Evolutionary conservation across 306 rosid genomes (phyloP).

Genomic region (Rosa chinensis): DNA sequence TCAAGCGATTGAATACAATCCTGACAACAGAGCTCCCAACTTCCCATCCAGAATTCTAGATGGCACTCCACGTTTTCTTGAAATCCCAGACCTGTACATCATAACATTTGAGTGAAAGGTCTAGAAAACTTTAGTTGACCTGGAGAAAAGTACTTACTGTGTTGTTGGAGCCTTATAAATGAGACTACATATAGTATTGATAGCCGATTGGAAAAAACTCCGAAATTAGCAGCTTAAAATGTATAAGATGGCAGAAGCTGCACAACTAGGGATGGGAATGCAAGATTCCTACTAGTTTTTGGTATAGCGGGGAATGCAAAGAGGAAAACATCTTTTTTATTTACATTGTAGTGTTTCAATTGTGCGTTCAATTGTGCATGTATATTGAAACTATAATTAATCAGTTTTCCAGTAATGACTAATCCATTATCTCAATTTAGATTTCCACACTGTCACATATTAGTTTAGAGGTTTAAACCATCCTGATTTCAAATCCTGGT

Average conservation of each 20-base stretch:
- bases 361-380: neutral
- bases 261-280: neutral
- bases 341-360: neutral
- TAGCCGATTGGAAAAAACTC: neutral
- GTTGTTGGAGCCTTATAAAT: neutral
- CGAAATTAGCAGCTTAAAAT: neutral
- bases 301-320: neutral
- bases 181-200: neutral
- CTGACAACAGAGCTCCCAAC: conserved; percentile 65
- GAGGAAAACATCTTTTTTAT: neutral
- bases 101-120: conserved; percentile 20
- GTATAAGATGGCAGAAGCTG: neutral
- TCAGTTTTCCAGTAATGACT: neutral
- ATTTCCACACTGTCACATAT: neutral
- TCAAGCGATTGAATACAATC: conserved; percentile 79
- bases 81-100: conserved; percentile 84
- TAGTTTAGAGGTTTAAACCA: neutral
- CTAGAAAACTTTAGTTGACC: neutral
- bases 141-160: neutral
- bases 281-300: neutral
- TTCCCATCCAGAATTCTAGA: conserved; percentile 84
- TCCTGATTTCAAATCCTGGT: neutral
- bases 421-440: neutral
- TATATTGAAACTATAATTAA: neutral
- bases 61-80: conserved; percentile 59